A percentile compares a stretch with the other conserved stretches of the same genome.
Conservation (phyloP, 345 rosid genomes). For the Eucalyptus globulus region DNA sequence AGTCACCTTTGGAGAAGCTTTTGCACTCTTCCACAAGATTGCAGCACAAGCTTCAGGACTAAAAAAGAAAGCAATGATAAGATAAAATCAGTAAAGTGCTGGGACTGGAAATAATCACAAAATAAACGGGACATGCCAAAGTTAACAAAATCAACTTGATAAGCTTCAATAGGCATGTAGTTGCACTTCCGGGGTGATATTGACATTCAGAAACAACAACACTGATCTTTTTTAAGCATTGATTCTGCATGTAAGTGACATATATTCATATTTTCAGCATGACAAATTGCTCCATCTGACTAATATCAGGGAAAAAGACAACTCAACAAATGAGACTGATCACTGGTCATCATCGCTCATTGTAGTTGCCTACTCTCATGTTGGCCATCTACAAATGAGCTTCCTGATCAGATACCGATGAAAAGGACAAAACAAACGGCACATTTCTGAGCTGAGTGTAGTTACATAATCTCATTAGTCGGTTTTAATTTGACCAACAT, state of each 20-base stretch:
- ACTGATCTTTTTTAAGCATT: background rate
- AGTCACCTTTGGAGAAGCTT: slow-evolving; percentile 85
- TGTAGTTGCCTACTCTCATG: background rate
- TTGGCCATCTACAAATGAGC: background rate
- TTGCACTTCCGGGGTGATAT: background rate
- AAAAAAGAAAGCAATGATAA: slow-evolving; percentile 2
- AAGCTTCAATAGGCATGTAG: background rate
- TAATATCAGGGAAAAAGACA: background rate
- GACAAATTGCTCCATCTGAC: background rate
- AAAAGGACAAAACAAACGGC: background rate
- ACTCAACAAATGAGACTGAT: background rate
- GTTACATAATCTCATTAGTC: background rate
- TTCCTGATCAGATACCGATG: background rate
- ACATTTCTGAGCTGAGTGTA: background rate
- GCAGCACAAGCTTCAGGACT: slow-evolving; percentile 99
- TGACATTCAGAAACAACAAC: background rate
- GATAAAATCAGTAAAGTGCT: background rate
- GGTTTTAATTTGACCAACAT: background rate
- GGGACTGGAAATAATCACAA: background rate
- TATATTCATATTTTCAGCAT: background rate
- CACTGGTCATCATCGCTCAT: background rate
- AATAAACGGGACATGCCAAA: background rate
- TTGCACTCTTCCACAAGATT: slow-evolving; percentile 85
- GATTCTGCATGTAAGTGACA: background rate
- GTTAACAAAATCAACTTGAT: background rate